Conservation (phyloP, 2,329 filamentous ascomycete genomes). For the Aspergillus tanneri region DNA sequence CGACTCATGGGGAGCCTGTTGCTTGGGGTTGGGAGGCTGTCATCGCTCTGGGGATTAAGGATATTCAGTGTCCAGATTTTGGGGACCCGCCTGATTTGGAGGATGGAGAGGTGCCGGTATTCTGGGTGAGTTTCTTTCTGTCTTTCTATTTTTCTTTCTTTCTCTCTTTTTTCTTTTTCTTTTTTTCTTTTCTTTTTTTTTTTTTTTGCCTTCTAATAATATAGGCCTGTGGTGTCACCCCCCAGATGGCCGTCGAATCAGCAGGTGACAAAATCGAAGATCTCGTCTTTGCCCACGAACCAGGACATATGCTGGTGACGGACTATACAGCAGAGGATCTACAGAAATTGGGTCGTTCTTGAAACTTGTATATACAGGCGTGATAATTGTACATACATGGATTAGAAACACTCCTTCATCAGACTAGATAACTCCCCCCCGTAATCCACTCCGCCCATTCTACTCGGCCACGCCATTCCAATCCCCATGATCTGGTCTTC, state of each 20-base stretch:
- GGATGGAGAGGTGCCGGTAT: constrained; percentile 40
- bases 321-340: constrained; percentile 51
- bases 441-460: constrained; percentile 47
- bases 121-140: constrained; percentile 27
- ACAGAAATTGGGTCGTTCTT: constrained; percentile 10
- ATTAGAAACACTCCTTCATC: constrained; percentile 49
- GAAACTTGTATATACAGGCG: not conserved
- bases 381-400: no score
- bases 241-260: constrained; percentile 62
- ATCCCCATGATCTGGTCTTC: constrained; percentile 42
- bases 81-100: constrained; percentile 50
- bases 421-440: constrained; percentile 60
- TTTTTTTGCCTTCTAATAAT: constrained; percentile 53
- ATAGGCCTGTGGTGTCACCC: constrained; percentile 67
- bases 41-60: constrained; percentile 52
- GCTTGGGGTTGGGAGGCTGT: constrained; percentile 64
- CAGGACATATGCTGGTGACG: constrained; percentile 62
- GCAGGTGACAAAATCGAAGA: constrained; percentile 51
- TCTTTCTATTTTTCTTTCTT: not conserved
- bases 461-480: constrained; percentile 16
- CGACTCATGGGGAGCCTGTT: constrained; percentile 64
- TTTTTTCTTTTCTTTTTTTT: constrained; percentile 11
- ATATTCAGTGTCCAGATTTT: constrained; percentile 57
- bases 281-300: constrained; percentile 60
- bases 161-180: constrained; percentile 37